phyloP scores from a whole-genome alignment of 2,329 filamentous ascomycete species.

The Cordyceps farinosa region DNA sequence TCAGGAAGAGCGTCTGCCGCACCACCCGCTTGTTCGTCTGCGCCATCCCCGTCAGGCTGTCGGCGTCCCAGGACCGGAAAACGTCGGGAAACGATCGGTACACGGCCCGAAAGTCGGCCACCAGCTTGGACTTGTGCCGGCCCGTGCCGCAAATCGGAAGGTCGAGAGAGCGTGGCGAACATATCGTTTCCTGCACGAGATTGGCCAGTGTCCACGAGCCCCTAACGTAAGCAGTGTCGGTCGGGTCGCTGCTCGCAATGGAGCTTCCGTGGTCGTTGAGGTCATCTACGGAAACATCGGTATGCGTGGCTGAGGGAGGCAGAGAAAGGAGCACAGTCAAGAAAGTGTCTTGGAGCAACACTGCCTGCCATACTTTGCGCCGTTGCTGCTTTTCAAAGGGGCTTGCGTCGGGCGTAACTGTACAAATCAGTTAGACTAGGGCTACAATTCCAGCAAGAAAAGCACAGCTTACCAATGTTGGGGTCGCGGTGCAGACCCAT shows the following conservation, averaged over 20 bases:
- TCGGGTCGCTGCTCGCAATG: slow-evolving; percentile 58
- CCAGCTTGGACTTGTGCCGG: slow-evolving; percentile 65
- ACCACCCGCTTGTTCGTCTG: slow-evolving; percentile 62
- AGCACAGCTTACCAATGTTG: slow-evolving; percentile 53
- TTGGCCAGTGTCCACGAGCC: slow-evolving; percentile 78
- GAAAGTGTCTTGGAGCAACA: slow-evolving; percentile 77
- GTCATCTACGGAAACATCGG: slow-evolving; percentile 73
- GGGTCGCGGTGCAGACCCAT: slow-evolving; percentile 79
- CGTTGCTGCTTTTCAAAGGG: slow-evolving; percentile 74
- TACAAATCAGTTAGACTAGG: not conserved
- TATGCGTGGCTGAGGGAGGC: slow-evolving; percentile 74
- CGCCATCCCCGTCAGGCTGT: slow-evolving; percentile 55
- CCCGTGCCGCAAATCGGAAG: slow-evolving; percentile 67
- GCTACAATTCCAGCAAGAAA: not conserved
- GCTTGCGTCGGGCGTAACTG: slow-evolving; percentile 61
- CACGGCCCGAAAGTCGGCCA: slow-evolving; percentile 66
- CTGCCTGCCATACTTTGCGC: slow-evolving; percentile 78
- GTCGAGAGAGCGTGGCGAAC: slow-evolving; percentile 69
- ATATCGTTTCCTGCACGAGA: slow-evolving; percentile 72
- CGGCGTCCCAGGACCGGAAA: slow-evolving; percentile 65
- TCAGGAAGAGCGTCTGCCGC: slow-evolving; percentile 72
- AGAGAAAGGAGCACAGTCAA: slow-evolving; percentile 73
- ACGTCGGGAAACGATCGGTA: slow-evolving; percentile 69
- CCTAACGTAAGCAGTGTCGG: slow-evolving; percentile 67
- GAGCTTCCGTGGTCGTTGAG: slow-evolving; percentile 59